Evolutionary conservation across 2,329 filamentous ascomycete genomes (phyloP), one percentile per base, ranked within the genome.

Genomic region (Alternaria panax): DNA sequence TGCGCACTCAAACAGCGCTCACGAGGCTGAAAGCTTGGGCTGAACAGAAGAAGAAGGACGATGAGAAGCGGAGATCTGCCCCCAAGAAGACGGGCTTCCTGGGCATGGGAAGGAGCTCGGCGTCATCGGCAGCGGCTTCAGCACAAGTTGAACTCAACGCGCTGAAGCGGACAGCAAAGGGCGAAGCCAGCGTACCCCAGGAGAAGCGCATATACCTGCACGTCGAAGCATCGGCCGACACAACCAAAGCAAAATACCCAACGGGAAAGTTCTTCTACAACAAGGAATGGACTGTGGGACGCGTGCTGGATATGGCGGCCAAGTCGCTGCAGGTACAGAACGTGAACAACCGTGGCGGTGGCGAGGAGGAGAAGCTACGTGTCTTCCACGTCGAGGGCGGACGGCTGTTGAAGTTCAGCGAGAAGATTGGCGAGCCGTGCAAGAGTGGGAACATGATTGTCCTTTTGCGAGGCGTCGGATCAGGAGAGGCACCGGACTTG

Each of bases 341-440:
- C 67, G 79, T 94, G 64, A 96, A 96, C 73, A 96, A 96, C 70
- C 85, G 90, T 68, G 89, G 87, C 1, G 86, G 85, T 3, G 85
- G 89, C 12, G 92, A 96, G 80, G 88, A 90, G 75, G 89, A 93
- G 59, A 90, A 90, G 78, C 77, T 99, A 65, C 82, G 95, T 8
- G 88, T 99, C 0, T 99, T 97, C 73, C 93, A 98, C 75, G 92
- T 99, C 0, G 93, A 99, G 75, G 92, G 90, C 0, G 95, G 95
- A 0, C 83, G 92, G 58, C 78, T 99, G 63, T 78, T 99, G 64
- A 93, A 95, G 60, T 99, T 96, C 72, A 88, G 86, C 24, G 93
- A 97, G 79, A 93, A 94, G 82, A 83, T 97, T 55, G 93, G 92
- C 5, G 83, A 84, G 52, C 84, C 84, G 27, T 82, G 96, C 59